phyloP scores from a whole-genome alignment of 441 rosid genomes.

The Corymbia calophylla region DNA sequence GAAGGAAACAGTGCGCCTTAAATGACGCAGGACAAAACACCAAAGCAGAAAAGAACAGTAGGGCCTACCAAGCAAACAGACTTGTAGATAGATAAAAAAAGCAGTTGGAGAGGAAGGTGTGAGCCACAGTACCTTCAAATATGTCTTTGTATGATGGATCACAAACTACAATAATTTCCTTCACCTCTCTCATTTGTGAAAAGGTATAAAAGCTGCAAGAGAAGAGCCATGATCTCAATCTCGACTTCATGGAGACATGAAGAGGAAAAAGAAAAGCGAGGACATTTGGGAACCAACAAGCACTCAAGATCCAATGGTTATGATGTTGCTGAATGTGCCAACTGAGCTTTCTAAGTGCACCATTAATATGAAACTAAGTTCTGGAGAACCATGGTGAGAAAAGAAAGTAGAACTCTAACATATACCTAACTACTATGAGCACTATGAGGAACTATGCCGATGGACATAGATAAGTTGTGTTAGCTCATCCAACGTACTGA shows the following conservation, averaged over 20 bases:
- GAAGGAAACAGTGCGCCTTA: not conserved
- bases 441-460: not conserved
- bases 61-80: not conserved
- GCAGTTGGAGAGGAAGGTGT: constrained; percentile 1
- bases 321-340: not conserved
- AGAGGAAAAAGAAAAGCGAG: not conserved
- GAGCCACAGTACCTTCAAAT: constrained; percentile 59
- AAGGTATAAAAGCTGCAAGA: constrained; percentile 66
- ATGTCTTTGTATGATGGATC: constrained; percentile 84
- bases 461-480: not conserved
- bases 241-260: not conserved
- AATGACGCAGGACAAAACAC: not conserved
- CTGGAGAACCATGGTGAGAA: not conserved
- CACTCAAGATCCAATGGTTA: not conserved
- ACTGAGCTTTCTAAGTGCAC: not conserved
- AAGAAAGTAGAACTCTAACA: not conserved
- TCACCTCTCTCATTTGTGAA: constrained; percentile 65
- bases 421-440: not conserved
- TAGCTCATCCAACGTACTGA: not conserved
- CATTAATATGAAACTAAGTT: not conserved
- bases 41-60: not conserved
- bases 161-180: constrained; percentile 88
- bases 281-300: not conserved
- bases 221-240: not conserved
- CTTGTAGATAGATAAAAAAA: not conserved